Evolutionary conservation across 2,329 filamentous ascomycete genomes (phyloP).

Genomic region (Lecanicillium sp.): DNA sequence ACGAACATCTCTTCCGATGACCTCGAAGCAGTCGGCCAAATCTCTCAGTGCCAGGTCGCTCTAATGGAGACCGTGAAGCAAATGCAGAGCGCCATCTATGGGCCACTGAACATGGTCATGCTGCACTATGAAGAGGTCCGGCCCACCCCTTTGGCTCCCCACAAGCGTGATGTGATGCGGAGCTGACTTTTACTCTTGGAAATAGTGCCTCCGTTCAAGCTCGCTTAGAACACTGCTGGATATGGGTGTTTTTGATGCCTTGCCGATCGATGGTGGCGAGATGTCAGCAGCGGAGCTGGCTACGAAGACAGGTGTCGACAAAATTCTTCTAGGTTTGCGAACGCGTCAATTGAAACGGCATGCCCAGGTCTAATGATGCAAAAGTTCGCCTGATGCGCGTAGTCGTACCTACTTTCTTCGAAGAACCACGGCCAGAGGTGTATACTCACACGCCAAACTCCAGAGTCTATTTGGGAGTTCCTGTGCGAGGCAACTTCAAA

Average conservation of each 20-base stretch:
- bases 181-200: background rate
- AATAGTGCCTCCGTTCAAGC: conserved; percentile 1
- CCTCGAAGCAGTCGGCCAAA: background rate
- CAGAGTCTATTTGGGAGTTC: background rate
- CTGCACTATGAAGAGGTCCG: conserved; percentile 1
- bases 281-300: background rate
- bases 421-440: background rate
- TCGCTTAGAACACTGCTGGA: background rate
- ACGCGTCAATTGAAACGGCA: background rate
- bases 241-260: background rate
- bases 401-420: background rate
- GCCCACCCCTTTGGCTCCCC: background rate
- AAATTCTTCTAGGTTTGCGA: background rate
- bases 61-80: background rate
- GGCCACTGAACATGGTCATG: conserved; percentile 1
- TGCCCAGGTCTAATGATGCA: background rate
- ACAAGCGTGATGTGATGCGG: background rate
- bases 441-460: background rate
- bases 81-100: background rate
- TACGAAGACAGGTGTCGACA: background rate
- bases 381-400: background rate
- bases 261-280: background rate
- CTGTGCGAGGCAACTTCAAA: conserved; percentile 1
- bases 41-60: background rate
- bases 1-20: background rate